These are phyloP conservation scores for Trypanosoma congolense DNA, from an alignment of 208 protist species.

Conservation along the genomic window DNA sequence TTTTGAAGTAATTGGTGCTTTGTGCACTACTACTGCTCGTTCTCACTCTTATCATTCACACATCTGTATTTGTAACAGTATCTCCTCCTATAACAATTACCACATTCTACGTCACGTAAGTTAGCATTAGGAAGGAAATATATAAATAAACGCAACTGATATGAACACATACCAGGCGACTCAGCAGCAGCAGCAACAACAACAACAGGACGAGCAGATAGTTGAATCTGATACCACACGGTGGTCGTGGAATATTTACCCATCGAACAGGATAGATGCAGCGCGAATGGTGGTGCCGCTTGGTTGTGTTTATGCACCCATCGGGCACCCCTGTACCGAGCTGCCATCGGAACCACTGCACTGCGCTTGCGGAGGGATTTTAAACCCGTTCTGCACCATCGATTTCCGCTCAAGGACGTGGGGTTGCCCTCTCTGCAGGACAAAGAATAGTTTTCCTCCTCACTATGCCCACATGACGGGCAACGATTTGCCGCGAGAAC, in stretches of 20 bases:
- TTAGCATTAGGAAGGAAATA: too few relatives aligned
- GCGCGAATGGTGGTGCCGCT: constrained; percentile 94
- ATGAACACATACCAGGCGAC: background rate
- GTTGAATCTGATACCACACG: constrained; percentile 36
- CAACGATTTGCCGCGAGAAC: constrained; percentile 88
- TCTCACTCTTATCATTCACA: too few relatives aligned
- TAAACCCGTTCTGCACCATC: constrained; percentile 92
- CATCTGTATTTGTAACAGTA: too few relatives aligned
- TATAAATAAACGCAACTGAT: too few relatives aligned
- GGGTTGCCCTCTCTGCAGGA: constrained; percentile 95
- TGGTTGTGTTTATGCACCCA: constrained; percentile 94
- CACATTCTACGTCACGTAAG: too few relatives aligned
- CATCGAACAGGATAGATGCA: constrained; percentile 92
- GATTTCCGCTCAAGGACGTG: constrained; percentile 69
- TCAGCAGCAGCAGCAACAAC: constrained; percentile 23
- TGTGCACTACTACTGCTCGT: too few relatives aligned
- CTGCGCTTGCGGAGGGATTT: constrained; percentile 91
- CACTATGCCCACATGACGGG: constrained; percentile 91
- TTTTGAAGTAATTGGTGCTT: too few relatives aligned
- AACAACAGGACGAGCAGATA: constrained; percentile 22
- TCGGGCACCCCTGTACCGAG: constrained; percentile 81
- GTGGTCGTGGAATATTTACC: constrained; percentile 96
- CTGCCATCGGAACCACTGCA: constrained; percentile 92
- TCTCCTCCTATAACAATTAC: too few relatives aligned
- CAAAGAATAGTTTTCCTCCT: constrained; percentile 93